These are phyloP conservation scores for Crithidia bombi DNA, from an alignment of 208 protist species.

Conservation along the genomic window DNA sequence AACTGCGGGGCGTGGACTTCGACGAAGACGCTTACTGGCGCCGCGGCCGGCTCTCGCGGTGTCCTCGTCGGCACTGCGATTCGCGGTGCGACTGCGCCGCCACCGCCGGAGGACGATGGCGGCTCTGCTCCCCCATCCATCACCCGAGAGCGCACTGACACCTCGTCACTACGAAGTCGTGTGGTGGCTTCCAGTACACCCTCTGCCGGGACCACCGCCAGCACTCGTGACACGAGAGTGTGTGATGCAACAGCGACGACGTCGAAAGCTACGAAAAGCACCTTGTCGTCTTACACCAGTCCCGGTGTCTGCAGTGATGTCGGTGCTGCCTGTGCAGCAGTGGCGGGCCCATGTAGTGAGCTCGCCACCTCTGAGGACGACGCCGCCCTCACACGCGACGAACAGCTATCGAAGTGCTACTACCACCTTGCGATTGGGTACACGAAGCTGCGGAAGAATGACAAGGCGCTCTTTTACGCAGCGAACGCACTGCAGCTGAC, in stretches of 20 bases:
- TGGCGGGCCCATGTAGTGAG: neutral
- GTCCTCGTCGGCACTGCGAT: conserved; percentile 17
- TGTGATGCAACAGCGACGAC: neutral
- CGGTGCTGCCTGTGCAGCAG: neutral
- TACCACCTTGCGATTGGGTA: conserved; percentile 81
- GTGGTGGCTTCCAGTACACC: neutral
- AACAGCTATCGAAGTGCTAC: conserved; percentile 31
- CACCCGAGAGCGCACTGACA: neutral
- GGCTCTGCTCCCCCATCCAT: conserved; percentile 16
- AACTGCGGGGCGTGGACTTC: neutral
- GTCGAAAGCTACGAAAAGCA: neutral
- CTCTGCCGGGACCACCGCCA: neutral
- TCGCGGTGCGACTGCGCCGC: conserved; percentile 29
- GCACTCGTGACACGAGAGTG: neutral
- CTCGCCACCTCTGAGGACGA: neutral
- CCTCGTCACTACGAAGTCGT: neutral
- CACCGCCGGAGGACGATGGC: conserved; percentile 29
- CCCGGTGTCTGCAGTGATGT: neutral
- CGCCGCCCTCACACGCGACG: neutral
- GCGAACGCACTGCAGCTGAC: conserved; percentile 58
- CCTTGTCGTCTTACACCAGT: conserved; percentile 8
- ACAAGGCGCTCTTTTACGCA: conserved; percentile 60
- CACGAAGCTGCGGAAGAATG: conserved; percentile 69
- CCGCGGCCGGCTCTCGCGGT: neutral
- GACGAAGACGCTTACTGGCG: neutral